Evolutionary conservation across 345 rosid genomes (phyloP).

Genomic region (Euphorbia tirucalli): DNA sequence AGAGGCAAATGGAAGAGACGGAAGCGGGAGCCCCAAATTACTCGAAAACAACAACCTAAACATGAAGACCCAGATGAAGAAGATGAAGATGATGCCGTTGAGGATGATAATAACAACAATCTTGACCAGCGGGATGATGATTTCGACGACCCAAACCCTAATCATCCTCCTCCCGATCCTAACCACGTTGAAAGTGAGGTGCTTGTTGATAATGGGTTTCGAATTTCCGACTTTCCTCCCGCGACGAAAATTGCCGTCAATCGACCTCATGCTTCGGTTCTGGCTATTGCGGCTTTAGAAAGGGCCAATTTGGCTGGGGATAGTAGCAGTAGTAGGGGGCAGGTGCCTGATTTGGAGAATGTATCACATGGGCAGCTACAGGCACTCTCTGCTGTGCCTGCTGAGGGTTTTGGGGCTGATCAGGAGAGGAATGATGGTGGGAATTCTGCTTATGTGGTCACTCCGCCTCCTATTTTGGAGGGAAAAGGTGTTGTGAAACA

Average conservation of each 20-base stretch:
- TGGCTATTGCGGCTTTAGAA: conserved; percentile 60
- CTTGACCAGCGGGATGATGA: conserved; percentile 34
- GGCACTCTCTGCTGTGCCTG: conserved; percentile 68
- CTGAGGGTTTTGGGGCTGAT: conserved; percentile 47
- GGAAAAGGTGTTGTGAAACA: conserved; percentile 83
- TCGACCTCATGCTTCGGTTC: conserved; percentile 69
- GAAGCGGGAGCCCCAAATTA: conserved; percentile 51
- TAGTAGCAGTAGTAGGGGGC: conserved; percentile 17
- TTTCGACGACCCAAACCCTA: conserved; percentile 39
- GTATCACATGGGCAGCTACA: conserved; percentile 71
- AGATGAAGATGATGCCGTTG: conserved; percentile 37
- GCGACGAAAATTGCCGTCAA: conserved; percentile 60
- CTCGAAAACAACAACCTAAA: conserved; percentile 44
- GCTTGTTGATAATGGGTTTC: conserved; percentile 48
- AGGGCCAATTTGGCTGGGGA: conserved; percentile 58
- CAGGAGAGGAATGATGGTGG: conserved; percentile 54
- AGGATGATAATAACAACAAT: conserved; percentile 35
- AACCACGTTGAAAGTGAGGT: conserved; percentile 41
- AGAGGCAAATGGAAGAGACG: conserved; percentile 84
- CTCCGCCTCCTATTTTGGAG: conserved; percentile 77
- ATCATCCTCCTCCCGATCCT: conserved; percentile 15
- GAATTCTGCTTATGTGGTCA: conserved; percentile 49
- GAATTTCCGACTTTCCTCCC: conserved; percentile 67
- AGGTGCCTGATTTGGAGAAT: conserved; percentile 45
- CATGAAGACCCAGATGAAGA: conserved; percentile 54